These are phyloP conservation scores for Pseudozyma sp. DNA, from an alignment of 1,284 basidiomycete species.

Conservation along the genomic window DNA sequence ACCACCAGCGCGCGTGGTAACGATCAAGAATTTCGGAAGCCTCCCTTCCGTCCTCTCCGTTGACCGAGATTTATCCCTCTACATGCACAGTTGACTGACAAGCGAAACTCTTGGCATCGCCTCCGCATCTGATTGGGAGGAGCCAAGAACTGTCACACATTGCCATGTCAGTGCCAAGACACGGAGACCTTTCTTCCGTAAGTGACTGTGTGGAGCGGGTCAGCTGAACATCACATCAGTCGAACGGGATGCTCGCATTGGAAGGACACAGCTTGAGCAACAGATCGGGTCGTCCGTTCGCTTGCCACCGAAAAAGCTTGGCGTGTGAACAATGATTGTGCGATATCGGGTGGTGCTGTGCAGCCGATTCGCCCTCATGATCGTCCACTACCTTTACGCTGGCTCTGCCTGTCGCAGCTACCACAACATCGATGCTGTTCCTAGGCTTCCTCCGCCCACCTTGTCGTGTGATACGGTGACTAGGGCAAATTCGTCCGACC, in stretches of 20 bases:
- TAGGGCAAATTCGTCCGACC: neutral
- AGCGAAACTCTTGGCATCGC: slow-evolving; percentile 21
- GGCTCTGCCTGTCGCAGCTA: no score
- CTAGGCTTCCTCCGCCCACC: no score
- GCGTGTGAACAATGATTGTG: no score
- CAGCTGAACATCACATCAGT: neutral
- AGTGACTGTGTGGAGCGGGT: slow-evolving; percentile 3
- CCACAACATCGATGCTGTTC: no score
- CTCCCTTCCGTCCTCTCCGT: slow-evolving; percentile 3
- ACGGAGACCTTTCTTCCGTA: slow-evolving; percentile 5
- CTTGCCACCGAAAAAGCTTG: no score
- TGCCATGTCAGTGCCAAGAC: slow-evolving; percentile 1
- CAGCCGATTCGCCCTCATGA: no score
- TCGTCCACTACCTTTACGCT: no score
- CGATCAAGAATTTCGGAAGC: slow-evolving; percentile 6
- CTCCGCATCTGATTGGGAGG: neutral
- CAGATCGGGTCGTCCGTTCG: no score
- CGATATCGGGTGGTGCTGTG: no score
- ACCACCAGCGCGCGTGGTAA: neutral
- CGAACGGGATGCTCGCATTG: slow-evolving; percentile 11
- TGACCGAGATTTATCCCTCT: slow-evolving; percentile 10
- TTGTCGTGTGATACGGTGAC: no score
- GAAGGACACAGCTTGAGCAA: neutral
- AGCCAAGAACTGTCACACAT: slow-evolving; percentile 5
- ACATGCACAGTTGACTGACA: neutral